phyloP scores from a whole-genome alignment of 257 asterid species.

The Jaltomata sinuosa region DNA sequence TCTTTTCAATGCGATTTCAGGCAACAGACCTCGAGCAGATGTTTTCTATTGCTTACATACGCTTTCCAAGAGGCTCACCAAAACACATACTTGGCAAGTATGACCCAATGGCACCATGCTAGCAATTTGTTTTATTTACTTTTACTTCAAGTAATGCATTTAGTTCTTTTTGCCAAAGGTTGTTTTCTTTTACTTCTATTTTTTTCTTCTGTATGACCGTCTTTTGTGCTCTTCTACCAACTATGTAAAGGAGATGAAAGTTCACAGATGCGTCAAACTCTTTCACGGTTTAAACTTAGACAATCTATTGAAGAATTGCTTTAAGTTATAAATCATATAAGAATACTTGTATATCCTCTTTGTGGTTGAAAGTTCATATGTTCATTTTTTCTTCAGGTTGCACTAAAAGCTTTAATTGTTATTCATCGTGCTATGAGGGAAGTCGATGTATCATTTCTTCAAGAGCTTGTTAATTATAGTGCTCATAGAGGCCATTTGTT shows the following conservation, averaged over 20 bases:
- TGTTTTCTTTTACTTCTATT: not conserved
- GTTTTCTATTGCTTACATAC: conserved; percentile 63
- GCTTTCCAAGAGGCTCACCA: conserved; percentile 60
- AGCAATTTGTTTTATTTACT: not conserved
- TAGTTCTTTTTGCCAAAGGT: not conserved
- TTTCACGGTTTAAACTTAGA: not conserved
- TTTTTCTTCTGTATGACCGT: not conserved
- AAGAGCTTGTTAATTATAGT: conserved; percentile 48
- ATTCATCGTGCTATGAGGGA: conserved; percentile 81
- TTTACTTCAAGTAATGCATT: not conserved
- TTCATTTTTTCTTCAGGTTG: conserved; percentile 37
- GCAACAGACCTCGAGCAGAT: conserved; percentile 71
- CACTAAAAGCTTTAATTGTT: conserved; percentile 64
- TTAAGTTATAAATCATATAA: not conserved
- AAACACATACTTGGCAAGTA: conserved; percentile 76
- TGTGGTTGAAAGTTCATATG: not conserved
- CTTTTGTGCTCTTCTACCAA: too few relatives aligned
- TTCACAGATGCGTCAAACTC: not conserved
- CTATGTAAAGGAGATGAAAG: too few relatives aligned
- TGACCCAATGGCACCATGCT: conserved; percentile 11
- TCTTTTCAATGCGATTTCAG: conserved; percentile 56
- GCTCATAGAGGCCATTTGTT: conserved; percentile 43
- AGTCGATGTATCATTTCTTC: conserved; percentile 59
- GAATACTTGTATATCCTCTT: not conserved
- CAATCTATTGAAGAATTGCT: not conserved